These are phyloP conservation scores for Rhinocladiella similis DNA, from an alignment of 2,329 filamentous ascomycete genomes.

Conservation along the genomic window DNA sequence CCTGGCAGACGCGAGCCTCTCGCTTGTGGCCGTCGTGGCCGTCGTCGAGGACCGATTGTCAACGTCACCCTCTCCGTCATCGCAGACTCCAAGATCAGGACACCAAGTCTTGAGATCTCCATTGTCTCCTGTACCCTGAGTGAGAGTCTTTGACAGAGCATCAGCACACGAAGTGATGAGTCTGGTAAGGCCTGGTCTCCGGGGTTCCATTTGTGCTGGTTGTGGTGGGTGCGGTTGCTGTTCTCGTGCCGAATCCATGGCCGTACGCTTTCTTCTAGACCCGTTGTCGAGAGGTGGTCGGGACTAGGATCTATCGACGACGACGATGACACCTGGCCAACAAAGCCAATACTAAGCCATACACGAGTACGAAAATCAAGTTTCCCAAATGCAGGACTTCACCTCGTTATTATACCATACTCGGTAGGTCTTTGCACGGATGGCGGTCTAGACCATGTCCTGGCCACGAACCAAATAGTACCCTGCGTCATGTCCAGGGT, in stretches of 20 bases:
- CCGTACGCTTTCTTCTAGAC: too few species aligned
- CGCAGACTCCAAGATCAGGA: constrained; percentile 7
- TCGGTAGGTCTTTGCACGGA: too few species aligned
- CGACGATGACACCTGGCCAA: too few species aligned
- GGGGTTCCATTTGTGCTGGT: not conserved
- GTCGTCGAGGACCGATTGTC: not conserved
- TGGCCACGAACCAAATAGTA: too few species aligned
- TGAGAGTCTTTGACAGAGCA: constrained; percentile 11
- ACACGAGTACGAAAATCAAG: too few species aligned
- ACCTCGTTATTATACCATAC: not conserved
- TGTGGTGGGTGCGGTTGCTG: not conserved
- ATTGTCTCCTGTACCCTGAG: not conserved
- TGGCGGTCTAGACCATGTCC: too few species aligned
- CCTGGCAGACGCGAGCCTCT: not conserved
- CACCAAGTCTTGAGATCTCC: constrained; percentile 14
- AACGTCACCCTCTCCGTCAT: not conserved
- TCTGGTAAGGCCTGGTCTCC: not conserved
- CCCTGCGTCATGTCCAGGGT: too few species aligned
- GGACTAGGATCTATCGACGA: too few species aligned
- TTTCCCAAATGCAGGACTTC: too few species aligned
- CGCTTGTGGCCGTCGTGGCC: not conserved
- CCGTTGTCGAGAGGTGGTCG: too few species aligned
- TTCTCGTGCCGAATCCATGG: too few species aligned
- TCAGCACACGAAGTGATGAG: constrained; percentile 9
- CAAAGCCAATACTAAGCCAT: too few species aligned